A percentile compares a stretch with the other conserved stretches of the same genome.
phyloP scores from a whole-genome alignment of 2,329 filamentous ascomycete genomes.

The Alternaria brassicae region DNA sequence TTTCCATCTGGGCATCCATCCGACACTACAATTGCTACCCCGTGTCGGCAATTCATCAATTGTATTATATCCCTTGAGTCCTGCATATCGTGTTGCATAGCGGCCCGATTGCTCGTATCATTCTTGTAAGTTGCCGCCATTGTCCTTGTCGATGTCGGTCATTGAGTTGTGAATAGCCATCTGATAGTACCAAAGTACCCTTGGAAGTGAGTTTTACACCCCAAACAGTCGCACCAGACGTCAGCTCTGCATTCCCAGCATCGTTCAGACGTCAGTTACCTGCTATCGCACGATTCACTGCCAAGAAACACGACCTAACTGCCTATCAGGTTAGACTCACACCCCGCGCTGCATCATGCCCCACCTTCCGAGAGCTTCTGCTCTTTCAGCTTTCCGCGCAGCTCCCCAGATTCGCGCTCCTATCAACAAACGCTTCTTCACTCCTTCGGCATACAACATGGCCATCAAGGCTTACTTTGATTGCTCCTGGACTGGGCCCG shows the following conservation, averaged over 20 bases:
- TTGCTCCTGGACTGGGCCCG: constrained; percentile 72
- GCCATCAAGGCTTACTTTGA: constrained; percentile 78
- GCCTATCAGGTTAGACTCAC: constrained; percentile 25
- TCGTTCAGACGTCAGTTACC: constrained; percentile 4
- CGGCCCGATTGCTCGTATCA: constrained; percentile 40
- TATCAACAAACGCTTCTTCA: constrained; percentile 61
- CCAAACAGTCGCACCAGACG: neutral
- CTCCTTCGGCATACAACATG: constrained; percentile 76
- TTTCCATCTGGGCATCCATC: constrained; percentile 26
- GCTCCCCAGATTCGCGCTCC: constrained; percentile 45
- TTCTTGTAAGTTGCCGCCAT: constrained; percentile 11
- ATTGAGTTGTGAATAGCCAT: constrained; percentile 17
- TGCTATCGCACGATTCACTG: constrained; percentile 22
- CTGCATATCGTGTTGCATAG: constrained; percentile 38
- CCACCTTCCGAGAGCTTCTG: constrained; percentile 42
- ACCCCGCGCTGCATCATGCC: constrained; percentile 36
- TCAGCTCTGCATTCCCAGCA: constrained; percentile 14
- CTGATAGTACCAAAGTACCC: neutral
- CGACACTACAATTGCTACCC: constrained; percentile 24
- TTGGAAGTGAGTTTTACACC: constrained; percentile 9
- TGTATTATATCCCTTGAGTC: constrained; percentile 38
- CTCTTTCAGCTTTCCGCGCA: constrained; percentile 46
- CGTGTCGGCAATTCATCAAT: constrained; percentile 17
- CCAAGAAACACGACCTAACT: constrained; percentile 26
- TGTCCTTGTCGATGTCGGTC: constrained; percentile 5